Evolutionary conservation across 2,329 filamentous ascomycete genomes (phyloP), one percentile per base, ranked within the genome.

Genomic region (Hypoxylon sp.): DNA sequence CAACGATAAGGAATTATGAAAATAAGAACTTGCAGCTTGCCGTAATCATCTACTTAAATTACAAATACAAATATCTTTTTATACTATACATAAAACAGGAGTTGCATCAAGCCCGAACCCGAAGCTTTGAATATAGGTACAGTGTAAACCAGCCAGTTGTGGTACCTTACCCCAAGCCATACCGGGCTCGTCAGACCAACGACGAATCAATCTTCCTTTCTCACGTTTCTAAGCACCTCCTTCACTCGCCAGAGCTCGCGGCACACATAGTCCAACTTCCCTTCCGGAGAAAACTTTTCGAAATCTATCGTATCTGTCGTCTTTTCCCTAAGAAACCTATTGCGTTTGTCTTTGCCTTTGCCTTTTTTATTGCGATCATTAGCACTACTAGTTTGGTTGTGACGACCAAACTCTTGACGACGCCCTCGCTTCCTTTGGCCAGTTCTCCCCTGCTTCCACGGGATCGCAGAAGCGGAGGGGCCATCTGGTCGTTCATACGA

Each of bases 221-320:
- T 23, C 21, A 63, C 48, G 3, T 47, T 52, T 11, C 32, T 32
- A 5, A 61, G 1, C 27, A 27, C 25, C 25, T 57, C 51, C 23
- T 47, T 19, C 46, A 65, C 16, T 12, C 6, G 9, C 32, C 46
- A 52, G 9, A 56, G 5, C 32, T 55, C 12, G 3, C 46, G 51
- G 12, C 19, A 30, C 21, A 65, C 6, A 12, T n/a, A 8, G 7
- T 57, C 46, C 1, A 12, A 41, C 25, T 65, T 65, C n/a, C 16
- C 21, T 23, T 27, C 46, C 12, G 25, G 9, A n/a, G 25, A 37
- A 16, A 57, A 65, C 7, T 43, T 61, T 9, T 54, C 19, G 19
- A 57, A 61, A 12, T 52, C 57, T 8, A 61, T 51, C 9, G 51
- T 65, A 19, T 61, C 52, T n/a, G 58, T 59, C 25, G 63, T 63